Evolutionary conservation across 306 rosid species (phyloP).

Genomic region (Vicia sativa): DNA sequence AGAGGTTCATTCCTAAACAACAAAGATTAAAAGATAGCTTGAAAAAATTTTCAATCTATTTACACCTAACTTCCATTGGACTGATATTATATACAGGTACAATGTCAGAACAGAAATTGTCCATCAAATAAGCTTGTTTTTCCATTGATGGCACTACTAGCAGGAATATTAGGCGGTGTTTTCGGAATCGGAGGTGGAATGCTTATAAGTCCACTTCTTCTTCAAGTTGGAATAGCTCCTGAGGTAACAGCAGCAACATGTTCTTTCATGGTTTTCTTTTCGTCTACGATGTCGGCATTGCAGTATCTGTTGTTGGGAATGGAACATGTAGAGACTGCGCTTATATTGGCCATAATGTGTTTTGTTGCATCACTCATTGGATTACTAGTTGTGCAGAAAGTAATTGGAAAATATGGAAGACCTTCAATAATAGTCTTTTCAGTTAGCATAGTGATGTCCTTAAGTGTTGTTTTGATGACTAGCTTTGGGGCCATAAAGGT

Average conservation of each 20-base stretch:
- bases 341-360: constrained; percentile 58
- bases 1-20: too few relatives aligned
- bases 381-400: constrained; percentile 65
- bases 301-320: constrained; percentile 80
- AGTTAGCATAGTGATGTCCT: constrained; percentile 72
- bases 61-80: too few relatives aligned
- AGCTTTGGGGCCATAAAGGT: constrained; percentile 66
- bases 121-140: constrained; percentile 56
- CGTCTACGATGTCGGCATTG: constrained; percentile 79
- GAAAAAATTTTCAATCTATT: too few relatives aligned
- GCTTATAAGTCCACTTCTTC: constrained; percentile 90
- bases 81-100: too few relatives aligned
- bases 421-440: constrained; percentile 81
- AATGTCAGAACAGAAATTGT: constrained; percentile 28
- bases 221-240: constrained; percentile 77
- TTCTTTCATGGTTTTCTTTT: constrained; percentile 95
- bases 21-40: too few relatives aligned
- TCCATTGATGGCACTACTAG: constrained; percentile 74
- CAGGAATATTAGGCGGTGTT: constrained; percentile 82
- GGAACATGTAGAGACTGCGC: constrained; percentile 60
- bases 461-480: constrained; percentile 81
- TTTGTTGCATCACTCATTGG: constrained; percentile 76
- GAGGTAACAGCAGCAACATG: constrained; percentile 94
- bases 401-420: constrained; percentile 68
- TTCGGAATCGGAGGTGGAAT: constrained; percentile 98